Conservation (phyloP, 2,329 filamentous ascomycete genomes). For the Blastomyces gilchristii region DNA sequence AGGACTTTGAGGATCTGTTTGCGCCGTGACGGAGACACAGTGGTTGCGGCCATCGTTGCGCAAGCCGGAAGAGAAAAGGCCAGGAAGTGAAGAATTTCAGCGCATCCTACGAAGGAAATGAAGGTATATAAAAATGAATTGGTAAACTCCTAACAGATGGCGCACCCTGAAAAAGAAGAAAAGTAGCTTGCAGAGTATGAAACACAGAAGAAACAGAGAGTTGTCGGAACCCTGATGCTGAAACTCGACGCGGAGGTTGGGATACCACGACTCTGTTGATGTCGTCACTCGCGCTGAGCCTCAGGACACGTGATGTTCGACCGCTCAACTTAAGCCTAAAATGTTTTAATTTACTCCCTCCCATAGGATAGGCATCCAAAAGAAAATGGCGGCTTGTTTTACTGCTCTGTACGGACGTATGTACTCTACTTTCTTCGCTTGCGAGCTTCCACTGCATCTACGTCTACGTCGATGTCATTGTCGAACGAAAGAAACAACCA, state of each 20-base stretch:
- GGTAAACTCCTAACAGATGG: background rate
- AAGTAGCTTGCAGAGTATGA: background rate
- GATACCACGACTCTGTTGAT: background rate
- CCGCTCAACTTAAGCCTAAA: background rate
- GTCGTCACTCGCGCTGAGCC: background rate
- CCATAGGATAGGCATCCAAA: no score
- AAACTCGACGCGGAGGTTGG: background rate
- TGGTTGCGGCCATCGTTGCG: slow-evolving; percentile 27
- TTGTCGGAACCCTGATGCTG: background rate
- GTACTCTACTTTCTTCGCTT: no score
- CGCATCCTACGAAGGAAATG: no score
- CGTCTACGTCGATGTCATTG: background rate
- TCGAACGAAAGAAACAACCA: no score
- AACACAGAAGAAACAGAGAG: background rate
- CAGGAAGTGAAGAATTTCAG: background rate
- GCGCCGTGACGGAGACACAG: slow-evolving; percentile 42
- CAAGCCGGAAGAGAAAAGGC: background rate
- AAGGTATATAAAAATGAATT: background rate
- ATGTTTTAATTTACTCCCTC: background rate
- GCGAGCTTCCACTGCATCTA: no score
- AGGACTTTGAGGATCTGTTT: slow-evolving; percentile 80
- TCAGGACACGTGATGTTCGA: background rate
- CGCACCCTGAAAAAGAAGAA: background rate
- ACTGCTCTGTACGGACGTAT: background rate
- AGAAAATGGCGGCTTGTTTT: background rate